A percentile compares a stretch with the other conserved stretches of the same genome.
Conservation (phyloP, 306 rosid genomes). For the barrel medic (Medicago truncatula) region DNA sequence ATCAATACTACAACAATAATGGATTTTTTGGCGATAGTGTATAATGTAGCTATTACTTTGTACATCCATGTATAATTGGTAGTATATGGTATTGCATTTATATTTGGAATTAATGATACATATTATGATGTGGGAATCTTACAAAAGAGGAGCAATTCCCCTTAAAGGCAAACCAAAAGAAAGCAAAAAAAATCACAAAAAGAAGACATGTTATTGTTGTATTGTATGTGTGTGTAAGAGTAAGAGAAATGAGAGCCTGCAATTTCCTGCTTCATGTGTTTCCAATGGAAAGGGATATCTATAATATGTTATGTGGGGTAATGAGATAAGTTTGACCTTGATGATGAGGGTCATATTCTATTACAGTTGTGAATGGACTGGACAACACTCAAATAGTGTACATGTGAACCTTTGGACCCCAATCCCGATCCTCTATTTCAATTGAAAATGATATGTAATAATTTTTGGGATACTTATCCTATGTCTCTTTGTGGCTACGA, state of each 20-base stretch:
- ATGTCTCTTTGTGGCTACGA: background rate
- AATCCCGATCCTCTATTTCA: slow-evolving; percentile 10
- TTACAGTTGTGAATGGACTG: slow-evolving; percentile 71
- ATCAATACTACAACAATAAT: slow-evolving; percentile 2
- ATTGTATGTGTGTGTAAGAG: background rate
- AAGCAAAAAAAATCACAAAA: background rate
- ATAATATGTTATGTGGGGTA: slow-evolving; percentile 17
- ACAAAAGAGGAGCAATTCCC: slow-evolving; percentile 12
- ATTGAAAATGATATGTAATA: background rate
- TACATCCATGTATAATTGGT: too few species aligned
- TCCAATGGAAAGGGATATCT: slow-evolving; percentile 6
- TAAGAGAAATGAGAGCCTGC: slow-evolving; percentile 10
- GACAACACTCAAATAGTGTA: slow-evolving; percentile 53
- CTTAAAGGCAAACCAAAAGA: slow-evolving; percentile 35
- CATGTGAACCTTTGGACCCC: slow-evolving; percentile 84
- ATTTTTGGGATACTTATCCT: background rate
- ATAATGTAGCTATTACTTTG: too few species aligned
- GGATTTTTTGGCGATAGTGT: too few species aligned
- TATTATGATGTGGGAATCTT: slow-evolving; percentile 34
- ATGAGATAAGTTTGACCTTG: slow-evolving; percentile 43
- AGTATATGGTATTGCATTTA: too few species aligned
- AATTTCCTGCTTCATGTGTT: slow-evolving; percentile 22
- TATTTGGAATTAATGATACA: too few species aligned
- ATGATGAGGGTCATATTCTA: slow-evolving; percentile 14
- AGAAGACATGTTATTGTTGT: slow-evolving; percentile 11